phyloP scores from a whole-genome alignment of 31 red algal species.

The Endocladia muricata region DNA sequence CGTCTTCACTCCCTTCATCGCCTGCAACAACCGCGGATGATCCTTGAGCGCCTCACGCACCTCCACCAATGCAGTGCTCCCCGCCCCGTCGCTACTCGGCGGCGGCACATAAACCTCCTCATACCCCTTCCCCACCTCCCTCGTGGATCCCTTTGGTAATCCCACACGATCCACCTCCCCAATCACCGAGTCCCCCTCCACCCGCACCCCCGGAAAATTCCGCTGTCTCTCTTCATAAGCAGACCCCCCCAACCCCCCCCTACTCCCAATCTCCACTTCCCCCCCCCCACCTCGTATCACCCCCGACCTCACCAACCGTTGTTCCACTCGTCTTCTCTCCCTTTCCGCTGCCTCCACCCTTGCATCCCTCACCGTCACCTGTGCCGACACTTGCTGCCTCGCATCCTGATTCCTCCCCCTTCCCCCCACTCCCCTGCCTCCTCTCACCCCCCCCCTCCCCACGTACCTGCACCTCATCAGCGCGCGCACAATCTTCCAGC shows the following conservation, averaged over 20 bases:
- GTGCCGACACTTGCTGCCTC: not conserved
- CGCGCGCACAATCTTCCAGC: conserved; percentile 40
- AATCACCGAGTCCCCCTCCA: conserved; percentile 46
- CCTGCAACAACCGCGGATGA: conserved; percentile 50
- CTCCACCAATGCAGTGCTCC: conserved; percentile 27
- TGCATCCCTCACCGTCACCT: not conserved
- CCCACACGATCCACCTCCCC: conserved; percentile 60
- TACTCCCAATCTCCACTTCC: conserved; percentile 11
- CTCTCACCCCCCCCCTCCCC: not conserved
- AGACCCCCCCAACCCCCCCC: conserved; percentile 25
- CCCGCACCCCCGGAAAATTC: conserved; percentile 45
- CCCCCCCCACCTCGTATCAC: not conserved
- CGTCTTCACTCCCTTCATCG: conserved; percentile 67
- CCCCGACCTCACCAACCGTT: conserved; percentile 19
- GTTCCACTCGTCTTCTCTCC: conserved; percentile 12
- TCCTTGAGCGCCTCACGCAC: conserved; percentile 42
- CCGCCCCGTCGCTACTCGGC: conserved; percentile 1
- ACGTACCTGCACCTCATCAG: conserved; percentile 17
- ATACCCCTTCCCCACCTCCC: conserved; percentile 68
- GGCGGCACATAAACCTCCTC: conserved; percentile 79
- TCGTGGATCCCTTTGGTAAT: conserved; percentile 60
- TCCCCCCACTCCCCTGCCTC: not conserved
- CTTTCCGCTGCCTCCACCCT: conserved; percentile 18
- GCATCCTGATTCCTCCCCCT: not conserved
- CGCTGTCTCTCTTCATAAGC: conserved; percentile 42